phyloP scores from a whole-genome alignment of 2,329 filamentous ascomycete species.

The Diatrype stigma region DNA sequence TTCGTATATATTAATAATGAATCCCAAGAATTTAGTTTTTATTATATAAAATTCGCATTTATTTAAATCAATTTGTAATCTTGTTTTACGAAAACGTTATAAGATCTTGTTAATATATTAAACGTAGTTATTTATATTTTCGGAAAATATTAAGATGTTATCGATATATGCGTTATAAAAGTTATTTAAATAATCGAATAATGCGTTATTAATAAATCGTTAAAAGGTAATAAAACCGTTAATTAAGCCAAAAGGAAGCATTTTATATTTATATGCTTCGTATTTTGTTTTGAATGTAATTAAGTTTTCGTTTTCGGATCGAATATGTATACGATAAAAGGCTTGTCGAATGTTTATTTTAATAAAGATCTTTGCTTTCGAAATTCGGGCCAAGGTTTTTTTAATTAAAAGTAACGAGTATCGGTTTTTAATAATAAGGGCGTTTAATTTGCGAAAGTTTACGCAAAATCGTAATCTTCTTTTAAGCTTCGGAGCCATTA shows the following conservation, averaged over 20 bases:
- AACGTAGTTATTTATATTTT: not conserved
- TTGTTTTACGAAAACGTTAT: not conserved
- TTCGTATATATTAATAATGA: not conserved
- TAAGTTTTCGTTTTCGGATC: constrained; percentile 1
- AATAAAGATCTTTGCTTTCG: constrained; percentile 3
- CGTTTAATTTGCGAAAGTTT: constrained; percentile 6
- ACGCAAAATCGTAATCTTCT: constrained; percentile 3
- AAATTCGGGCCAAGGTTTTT: constrained; percentile 1
- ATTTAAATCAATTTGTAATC: not conserved
- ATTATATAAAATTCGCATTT: constrained; percentile 3
- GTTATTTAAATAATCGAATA: not conserved
- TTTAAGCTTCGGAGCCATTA: not conserved
- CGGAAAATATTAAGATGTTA: constrained; percentile 3
- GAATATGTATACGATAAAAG: constrained; percentile 4
- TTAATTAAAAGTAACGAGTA: constrained; percentile 6
- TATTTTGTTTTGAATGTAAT: not conserved
- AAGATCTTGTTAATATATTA: constrained; percentile 1
- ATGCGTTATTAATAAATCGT: not conserved
- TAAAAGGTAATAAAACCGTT: constrained; percentile 1
- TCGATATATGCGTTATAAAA: constrained; percentile 5
- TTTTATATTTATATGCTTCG: constrained; percentile 4
- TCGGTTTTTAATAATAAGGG: constrained; percentile 1
- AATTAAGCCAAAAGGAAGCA: not conserved
- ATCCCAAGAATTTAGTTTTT: not conserved
- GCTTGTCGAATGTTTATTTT: constrained; percentile 4